A percentile compares a stretch with the other conserved stretches of the same genome.
phyloP scores from a whole-genome alignment of 179 eudicot genomes.

The Corrigiola litoralis region DNA sequence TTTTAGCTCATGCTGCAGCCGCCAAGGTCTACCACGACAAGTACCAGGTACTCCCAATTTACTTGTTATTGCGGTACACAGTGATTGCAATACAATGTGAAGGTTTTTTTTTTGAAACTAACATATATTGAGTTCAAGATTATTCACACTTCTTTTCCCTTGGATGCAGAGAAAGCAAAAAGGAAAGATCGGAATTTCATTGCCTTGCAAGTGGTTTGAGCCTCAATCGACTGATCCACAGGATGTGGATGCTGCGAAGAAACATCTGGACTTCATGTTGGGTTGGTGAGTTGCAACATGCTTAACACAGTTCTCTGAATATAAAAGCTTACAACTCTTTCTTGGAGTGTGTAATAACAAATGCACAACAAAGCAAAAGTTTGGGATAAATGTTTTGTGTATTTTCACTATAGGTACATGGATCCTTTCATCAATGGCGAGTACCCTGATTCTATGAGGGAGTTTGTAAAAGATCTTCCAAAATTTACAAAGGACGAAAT shows the following conservation, averaged over 20 bases:
- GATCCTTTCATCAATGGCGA: slow-evolving; percentile 10
- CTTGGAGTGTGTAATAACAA: no score
- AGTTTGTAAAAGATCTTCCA: slow-evolving; percentile 1
- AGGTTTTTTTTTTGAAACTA: no score
- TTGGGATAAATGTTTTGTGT: no score
- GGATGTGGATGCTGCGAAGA: slow-evolving; percentile 7
- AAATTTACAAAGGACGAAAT: slow-evolving; percentile 1
- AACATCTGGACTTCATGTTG: slow-evolving; percentile 2
- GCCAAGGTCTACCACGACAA: slow-evolving; percentile 14
- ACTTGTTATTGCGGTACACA: no score
- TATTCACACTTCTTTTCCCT: no score
- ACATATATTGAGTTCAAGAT: no score
- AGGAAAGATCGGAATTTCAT: slow-evolving; percentile 10
- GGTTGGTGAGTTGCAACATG: slow-evolving; percentile 10
- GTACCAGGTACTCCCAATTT: slow-evolving; percentile 12
- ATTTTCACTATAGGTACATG: slow-evolving; percentile 1
- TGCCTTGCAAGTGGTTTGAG: slow-evolving; percentile 15
- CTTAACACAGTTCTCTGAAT: no score
- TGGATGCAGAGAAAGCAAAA: slow-evolving; percentile 7
- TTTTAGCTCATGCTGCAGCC: slow-evolving; percentile 23
- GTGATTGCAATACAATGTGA: no score
- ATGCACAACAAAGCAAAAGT: no score
- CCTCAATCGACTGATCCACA: slow-evolving; percentile 5
- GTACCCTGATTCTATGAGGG: slow-evolving; percentile 8
- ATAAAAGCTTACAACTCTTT: no score